These are phyloP conservation scores for Cladosporium sp. DNA, from an alignment of 2,329 filamentous ascomycete species.

Conservation along the genomic window DNA sequence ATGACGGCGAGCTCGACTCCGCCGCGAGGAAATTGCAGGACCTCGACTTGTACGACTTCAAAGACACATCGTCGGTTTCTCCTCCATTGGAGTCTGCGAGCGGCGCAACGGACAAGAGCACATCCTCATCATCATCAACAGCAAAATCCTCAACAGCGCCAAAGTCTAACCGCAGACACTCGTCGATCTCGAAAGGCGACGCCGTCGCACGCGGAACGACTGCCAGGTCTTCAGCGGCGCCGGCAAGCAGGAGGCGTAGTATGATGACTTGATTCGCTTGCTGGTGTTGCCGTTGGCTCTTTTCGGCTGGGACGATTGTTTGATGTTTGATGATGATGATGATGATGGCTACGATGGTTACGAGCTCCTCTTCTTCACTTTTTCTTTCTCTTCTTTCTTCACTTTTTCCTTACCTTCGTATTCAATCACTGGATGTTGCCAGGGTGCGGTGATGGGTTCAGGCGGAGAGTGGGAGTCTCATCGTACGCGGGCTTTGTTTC, in stretches of 20 bases:
- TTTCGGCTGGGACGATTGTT: neutral
- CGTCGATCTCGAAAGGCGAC: constrained; percentile 22
- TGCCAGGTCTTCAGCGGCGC: too few relatives aligned
- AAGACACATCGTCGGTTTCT: constrained; percentile 26
- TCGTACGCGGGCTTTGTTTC: too few relatives aligned
- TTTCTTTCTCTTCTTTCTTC: neutral
- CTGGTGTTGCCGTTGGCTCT: neutral
- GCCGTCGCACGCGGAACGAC: too few relatives aligned
- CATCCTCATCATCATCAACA: constrained; percentile 2
- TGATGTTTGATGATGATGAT: too few relatives aligned
- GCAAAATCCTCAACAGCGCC: neutral
- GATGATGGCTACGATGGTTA: too few relatives aligned
- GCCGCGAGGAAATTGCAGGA: constrained; percentile 26
- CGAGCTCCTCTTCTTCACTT: neutral
- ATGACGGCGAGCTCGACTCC: constrained; percentile 14
- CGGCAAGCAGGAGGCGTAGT: constrained; percentile 32
- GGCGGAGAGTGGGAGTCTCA: too few relatives aligned
- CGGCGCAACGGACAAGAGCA: neutral
- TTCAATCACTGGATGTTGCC: too few relatives aligned
- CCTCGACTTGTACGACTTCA: constrained; percentile 32
- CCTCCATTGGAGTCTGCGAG: constrained; percentile 6
- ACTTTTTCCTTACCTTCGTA: too few relatives aligned
- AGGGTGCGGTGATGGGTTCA: too few relatives aligned
- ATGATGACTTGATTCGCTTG: constrained; percentile 28
- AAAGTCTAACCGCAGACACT: constrained; percentile 22